Conservation (phyloP, 2,329 filamentous ascomycete species). For the Aspergillus nomiae region DNA sequence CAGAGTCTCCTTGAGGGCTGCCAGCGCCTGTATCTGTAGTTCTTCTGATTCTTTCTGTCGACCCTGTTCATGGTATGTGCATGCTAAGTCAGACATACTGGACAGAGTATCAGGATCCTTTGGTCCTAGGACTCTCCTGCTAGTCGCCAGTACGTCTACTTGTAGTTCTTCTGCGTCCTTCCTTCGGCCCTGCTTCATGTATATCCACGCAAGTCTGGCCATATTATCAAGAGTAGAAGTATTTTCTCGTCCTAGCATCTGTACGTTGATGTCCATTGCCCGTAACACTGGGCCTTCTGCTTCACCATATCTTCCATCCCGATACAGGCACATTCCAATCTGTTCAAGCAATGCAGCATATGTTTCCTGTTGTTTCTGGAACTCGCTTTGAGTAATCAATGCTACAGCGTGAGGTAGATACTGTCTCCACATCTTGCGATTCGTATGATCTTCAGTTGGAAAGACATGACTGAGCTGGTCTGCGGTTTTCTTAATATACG, state of each 20-base stretch:
- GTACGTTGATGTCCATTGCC: background rate
- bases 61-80: background rate
- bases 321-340: background rate
- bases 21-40: background rate
- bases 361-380: background rate
- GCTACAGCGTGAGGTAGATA: constrained; percentile 21
- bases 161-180: constrained; percentile 6
- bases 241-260: background rate
- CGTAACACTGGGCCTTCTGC: background rate
- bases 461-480: constrained; percentile 10
- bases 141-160: background rate
- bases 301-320: background rate
- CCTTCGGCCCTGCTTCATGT: constrained; percentile 10
- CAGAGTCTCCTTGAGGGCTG: background rate
- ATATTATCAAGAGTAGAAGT: background rate
- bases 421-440: constrained; percentile 18
- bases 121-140: background rate
- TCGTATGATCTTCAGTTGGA: constrained; percentile 6
- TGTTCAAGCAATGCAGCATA: background rate
- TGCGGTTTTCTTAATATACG: background rate
- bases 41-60: background rate
- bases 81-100: background rate
- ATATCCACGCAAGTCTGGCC: background rate
- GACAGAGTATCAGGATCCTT: background rate
- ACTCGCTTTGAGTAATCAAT: background rate